Base-by-base conservation (phyloP, 257 asterid genomes). In the Gardenia jasminoides region DNA sequence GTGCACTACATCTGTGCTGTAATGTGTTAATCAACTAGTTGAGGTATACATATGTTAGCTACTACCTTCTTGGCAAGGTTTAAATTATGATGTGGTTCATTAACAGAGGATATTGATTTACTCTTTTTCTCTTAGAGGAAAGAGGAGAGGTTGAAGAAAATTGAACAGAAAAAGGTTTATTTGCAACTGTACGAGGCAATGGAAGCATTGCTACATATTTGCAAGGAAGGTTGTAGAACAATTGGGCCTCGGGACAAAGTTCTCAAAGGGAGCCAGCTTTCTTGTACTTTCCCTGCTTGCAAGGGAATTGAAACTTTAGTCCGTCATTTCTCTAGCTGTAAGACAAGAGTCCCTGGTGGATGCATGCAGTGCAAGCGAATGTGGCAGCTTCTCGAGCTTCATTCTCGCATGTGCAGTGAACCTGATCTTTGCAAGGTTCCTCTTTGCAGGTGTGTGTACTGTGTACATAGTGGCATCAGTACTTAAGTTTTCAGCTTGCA, bases 341-440 rank as follows among this genome's bases (percentile, higher is more conserved):
- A 78, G 84, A 86, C 84, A 28, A 84, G 90, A 88, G 99, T 92
- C 28, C 98, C 92, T 1, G 98, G 98, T 1, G 97, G 99, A 69
- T 95, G 99, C 68, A 83, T 84, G 10, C 99, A 88, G 15, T 95
- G 99, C 54, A 93, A 91, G 88, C 88, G 98, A 65, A 92, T 93
- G 94, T 95, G 99, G 99, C 99, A 95, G 84, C 93, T 95, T 64
- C 91, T 95, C 7, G 95, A 92, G 80, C 90, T 95, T 17, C 99
- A 95, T 67, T 93, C 99, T 10, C 87, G 92, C 46, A 90, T 89
- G 88, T 95, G 99, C 83, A 83, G 74, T 64, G 91, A 93, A 48
- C 97, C 98, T 0, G 96, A 93, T 19, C 67, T 67, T 79, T 95
- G 99, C 93, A 88, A 87, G 80, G 97, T 95, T 80, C 99, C 99